These are phyloP conservation scores for Emericellopsis terricola DNA, from an alignment of 495 filamentous ascomycete species.

Conservation along the genomic window DNA sequence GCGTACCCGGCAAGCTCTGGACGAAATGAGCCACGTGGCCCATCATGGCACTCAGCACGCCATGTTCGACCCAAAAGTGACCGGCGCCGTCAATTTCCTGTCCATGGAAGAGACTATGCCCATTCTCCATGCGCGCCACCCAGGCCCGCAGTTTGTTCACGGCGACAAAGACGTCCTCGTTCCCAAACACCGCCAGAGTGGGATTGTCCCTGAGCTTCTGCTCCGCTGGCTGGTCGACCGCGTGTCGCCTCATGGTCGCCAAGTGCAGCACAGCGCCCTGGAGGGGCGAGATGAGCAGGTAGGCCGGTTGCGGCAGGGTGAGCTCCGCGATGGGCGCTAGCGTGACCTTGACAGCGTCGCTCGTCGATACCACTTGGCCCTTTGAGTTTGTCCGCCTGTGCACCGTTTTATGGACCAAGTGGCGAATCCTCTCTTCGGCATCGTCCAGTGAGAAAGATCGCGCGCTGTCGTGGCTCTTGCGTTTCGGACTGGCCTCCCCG, in stretches of 20 bases:
- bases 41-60: conserved; percentile 32
- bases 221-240: conserved; percentile 13
- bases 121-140: conserved; percentile 36
- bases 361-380: background rate
- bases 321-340: conserved; percentile 10
- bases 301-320: conserved; percentile 27
- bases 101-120: conserved; percentile 25
- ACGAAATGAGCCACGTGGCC: background rate
- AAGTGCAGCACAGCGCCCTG: conserved; percentile 43
- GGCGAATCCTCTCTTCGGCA: conserved; percentile 18
- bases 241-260: conserved; percentile 30
- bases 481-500: conserved; percentile 19
- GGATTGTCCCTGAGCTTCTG: conserved; percentile 36
- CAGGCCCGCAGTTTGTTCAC: conserved; percentile 49
- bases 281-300: conserved; percentile 69
- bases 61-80: conserved; percentile 68
- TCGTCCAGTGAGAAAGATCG: conserved; percentile 9
- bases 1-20: background rate
- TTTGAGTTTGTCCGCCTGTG: conserved; percentile 6
- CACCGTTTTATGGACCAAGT: conserved; percentile 17
- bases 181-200: conserved; percentile 62
- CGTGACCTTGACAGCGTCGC: background rate
- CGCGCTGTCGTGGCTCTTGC: conserved; percentile 12
- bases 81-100: conserved; percentile 50
- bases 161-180: conserved; percentile 60